These are phyloP conservation scores for Suillus cothurnatus DNA, from an alignment of 768 basidiomycete species.

Conservation along the genomic window DNA sequence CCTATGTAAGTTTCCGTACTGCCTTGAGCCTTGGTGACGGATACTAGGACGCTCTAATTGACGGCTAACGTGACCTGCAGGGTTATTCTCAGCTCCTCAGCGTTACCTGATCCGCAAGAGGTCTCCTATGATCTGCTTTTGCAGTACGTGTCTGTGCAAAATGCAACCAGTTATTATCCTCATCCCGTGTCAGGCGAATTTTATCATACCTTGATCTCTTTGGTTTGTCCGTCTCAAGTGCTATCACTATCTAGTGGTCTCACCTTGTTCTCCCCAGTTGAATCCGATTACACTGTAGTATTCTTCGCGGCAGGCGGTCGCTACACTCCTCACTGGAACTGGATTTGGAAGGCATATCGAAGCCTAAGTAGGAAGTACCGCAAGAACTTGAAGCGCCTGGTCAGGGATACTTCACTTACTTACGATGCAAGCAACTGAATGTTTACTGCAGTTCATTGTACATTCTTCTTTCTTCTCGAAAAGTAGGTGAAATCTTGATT, in stretches of 20 bases:
- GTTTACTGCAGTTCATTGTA: constrained; percentile 65
- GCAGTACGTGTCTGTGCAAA: constrained; percentile 48
- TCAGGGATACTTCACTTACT: constrained; percentile 37
- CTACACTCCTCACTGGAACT: constrained; percentile 81
- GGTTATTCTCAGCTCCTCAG: constrained; percentile 83
- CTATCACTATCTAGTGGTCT: background rate
- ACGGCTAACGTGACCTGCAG: constrained; percentile 38
- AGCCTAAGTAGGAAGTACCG: constrained; percentile 81
- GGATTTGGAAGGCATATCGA: constrained; percentile 91
- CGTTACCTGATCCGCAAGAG: constrained; percentile 76
- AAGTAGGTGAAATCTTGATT: constrained; percentile 47
- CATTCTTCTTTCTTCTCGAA: constrained; percentile 89
- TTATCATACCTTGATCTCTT: constrained; percentile 81
- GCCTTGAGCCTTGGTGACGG: background rate
- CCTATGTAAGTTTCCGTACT: constrained; percentile 65
- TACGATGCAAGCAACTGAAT: constrained; percentile 2
- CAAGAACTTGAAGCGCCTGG: constrained; percentile 85
- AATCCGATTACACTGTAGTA: constrained; percentile 86
- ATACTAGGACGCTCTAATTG: background rate
- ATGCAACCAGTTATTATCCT: constrained; percentile 9
- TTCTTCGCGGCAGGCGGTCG: constrained; percentile 82
- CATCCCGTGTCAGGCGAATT: constrained; percentile 54
- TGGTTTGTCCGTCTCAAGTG: constrained; percentile 55
- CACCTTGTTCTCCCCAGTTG: constrained; percentile 51
- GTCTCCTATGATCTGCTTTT: constrained; percentile 80